phyloP scores from a whole-genome alignment of 192 early-diverging fungal species.

The Entomortierella chlamydospora region DNA sequence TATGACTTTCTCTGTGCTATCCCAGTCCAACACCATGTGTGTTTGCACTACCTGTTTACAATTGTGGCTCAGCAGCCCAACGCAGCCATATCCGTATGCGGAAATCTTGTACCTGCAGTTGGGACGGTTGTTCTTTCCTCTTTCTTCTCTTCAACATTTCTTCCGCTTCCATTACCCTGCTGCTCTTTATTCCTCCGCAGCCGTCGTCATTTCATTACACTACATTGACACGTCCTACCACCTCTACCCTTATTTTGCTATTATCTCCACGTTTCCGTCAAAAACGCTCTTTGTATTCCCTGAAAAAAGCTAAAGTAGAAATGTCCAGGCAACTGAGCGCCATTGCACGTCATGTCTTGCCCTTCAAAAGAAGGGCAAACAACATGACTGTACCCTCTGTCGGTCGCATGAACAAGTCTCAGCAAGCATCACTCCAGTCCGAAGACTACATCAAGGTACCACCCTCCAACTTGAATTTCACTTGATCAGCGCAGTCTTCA shows the following conservation, averaged over 20 bases:
- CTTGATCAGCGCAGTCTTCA: not conserved
- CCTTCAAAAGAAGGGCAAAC: constrained; percentile 45
- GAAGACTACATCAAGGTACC: constrained; percentile 49
- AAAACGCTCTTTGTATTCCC: too few species aligned
- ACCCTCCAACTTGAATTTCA: too few species aligned
- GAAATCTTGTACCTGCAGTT: too few species aligned
- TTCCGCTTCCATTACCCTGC: not conserved
- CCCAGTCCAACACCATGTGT: not conserved
- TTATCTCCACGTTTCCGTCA: not conserved
- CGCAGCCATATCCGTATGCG: not conserved
- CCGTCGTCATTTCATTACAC: not conserved
- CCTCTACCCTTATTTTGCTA: not conserved
- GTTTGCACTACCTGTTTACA: constrained; percentile 8
- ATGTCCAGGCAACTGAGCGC: constrained; percentile 50
- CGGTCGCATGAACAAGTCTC: constrained; percentile 52
- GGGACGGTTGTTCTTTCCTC: not conserved
- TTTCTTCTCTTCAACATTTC: not conserved
- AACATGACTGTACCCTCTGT: constrained; percentile 30
- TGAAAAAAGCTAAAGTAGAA: too few species aligned
- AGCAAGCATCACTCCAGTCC: constrained; percentile 41
- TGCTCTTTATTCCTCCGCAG: not conserved
- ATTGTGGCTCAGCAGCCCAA: constrained; percentile 13
- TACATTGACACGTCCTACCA: too few species aligned
- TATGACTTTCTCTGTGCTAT: too few species aligned
- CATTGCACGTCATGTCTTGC: constrained; percentile 52